A percentile compares a stretch with the other conserved stretches of the same genome.
These are phyloP conservation scores for Themeda triandra DNA, from an alignment of 176 grass and related monocot species.

Conservation along the genomic window DNA sequence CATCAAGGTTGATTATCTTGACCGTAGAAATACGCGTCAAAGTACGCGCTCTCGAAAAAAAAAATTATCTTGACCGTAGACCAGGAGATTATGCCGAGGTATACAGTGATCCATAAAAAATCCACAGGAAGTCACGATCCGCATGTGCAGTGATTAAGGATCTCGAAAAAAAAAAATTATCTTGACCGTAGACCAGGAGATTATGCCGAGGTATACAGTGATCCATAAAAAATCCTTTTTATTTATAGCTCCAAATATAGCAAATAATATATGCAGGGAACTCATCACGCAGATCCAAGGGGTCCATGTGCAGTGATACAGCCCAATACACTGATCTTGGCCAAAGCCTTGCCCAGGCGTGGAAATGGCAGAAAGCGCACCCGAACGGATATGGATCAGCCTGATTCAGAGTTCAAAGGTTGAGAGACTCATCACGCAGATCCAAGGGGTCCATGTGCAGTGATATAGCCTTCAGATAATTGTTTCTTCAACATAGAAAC, in stretches of 20 bases:
- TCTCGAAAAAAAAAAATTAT: too few species aligned
- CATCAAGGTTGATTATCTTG: conserved; percentile 69
- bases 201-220: conserved; percentile 92
- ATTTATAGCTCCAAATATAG: too few species aligned
- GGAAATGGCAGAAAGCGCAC: conserved; percentile 94
- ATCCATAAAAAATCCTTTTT: conserved; percentile 89
- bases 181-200: conserved; percentile 88
- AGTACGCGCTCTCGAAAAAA: too few species aligned
- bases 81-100: conserved; percentile 93
- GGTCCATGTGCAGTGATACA: too few species aligned
- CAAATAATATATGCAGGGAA: too few species aligned
- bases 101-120: conserved; percentile 90
- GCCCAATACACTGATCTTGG: conserved; percentile 73
- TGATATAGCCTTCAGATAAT: conserved; percentile 24
- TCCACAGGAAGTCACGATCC: too few species aligned
- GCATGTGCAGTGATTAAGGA: too few species aligned
- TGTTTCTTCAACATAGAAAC: conserved; percentile 19
- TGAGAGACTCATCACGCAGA: conserved; percentile 13
- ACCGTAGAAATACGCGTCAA: too few species aligned
- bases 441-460: conserved; percentile 29
- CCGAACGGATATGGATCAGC: conserved; percentile 57
- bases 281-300: too few species aligned
- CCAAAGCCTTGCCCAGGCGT: conserved; percentile 74
- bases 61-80: too few species aligned
- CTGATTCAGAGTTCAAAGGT: conserved; percentile 21